These are phyloP conservation scores for Filobasidium floriforme DNA, from an alignment of 768 basidiomycete genomes.

Conservation along the genomic window DNA sequence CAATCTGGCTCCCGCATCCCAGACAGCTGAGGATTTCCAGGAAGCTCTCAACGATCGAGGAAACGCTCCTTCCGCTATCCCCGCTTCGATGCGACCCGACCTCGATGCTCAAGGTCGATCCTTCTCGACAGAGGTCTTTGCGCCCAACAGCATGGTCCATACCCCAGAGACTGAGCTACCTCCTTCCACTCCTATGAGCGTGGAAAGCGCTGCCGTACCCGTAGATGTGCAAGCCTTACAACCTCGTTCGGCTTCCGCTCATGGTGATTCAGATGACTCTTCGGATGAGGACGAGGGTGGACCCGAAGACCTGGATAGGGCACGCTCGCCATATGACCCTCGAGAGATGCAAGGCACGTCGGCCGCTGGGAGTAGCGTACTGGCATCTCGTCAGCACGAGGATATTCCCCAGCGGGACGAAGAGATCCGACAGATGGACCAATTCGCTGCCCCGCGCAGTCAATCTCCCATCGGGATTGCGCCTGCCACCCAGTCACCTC, in stretches of 20 bases:
- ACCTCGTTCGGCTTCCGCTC: constrained; percentile 12
- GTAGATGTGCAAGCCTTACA: constrained; percentile 13
- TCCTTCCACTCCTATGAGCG: constrained; percentile 6
- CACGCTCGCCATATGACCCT: constrained; percentile 21
- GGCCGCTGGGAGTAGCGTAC: too few species aligned
- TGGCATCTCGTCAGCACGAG: too few species aligned
- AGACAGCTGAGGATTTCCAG: constrained; percentile 36
- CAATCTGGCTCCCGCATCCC: constrained; percentile 22
- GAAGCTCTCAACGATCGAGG: constrained; percentile 39
- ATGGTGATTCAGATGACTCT: constrained; percentile 23
- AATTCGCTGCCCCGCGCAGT: too few species aligned
- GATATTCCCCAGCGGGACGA: too few species aligned
- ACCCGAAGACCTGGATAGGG: constrained; percentile 44
- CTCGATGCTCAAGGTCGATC: constrained; percentile 37
- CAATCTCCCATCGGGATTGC: neutral
- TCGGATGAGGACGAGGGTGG: constrained; percentile 44
- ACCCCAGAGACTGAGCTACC: constrained; percentile 26
- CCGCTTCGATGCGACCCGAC: constrained; percentile 11
- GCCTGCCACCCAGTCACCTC: neutral
- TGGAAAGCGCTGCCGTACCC: constrained; percentile 10
- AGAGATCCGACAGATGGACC: too few species aligned
- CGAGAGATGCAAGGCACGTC: too few species aligned
- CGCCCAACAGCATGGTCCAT: constrained; percentile 30
- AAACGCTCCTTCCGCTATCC: constrained; percentile 11
- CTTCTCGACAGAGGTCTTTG: constrained; percentile 35